Base-by-base conservation (phyloP, 148 eudicot species). In the Cornus kousa region DNA sequence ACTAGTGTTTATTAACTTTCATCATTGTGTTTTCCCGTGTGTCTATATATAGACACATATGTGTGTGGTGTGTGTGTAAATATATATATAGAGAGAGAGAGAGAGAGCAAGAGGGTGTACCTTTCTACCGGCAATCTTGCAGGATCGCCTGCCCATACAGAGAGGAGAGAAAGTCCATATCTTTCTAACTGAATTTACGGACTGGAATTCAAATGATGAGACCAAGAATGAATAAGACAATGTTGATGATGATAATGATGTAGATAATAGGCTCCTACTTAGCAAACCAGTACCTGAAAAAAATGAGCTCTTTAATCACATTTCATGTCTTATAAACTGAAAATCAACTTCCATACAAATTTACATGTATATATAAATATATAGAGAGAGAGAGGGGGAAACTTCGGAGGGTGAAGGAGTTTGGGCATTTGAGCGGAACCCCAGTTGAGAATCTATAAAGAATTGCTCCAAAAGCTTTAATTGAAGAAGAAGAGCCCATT, bases 81-180 rank as follows among this genome's bases (percentile, higher is more conserved):
- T 12, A 19, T 2, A 75, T 57, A 28, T 28, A 28, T 28, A 71
- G 31, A 13, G 23, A 20, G 17, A 35, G 22, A 37, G 14, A 13
- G 14, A 39, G 14, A 28, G 10, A 13, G 55, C 5, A 7, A 39
- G 8, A 10, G 46, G 43, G 33, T 28, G 40, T 19, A 94, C 98
- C 99, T 95, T 95, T 85, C 99, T 86, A 28, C 83, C 88, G 12
- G 99, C 99, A 75, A 95, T 95, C 84, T 93, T 93, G 85, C 88
- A 75, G 35, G 99, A 90, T 20, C 99, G 90, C 55, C 99, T 83
- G 72, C 99, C 99, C 99, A 95, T 95, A 81, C 87, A 91, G 71
- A 95, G 89, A 71, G 97, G 93, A 28, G 87, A 75, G 65, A 50
- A 87, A 79, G 93, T 95, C 87, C 88, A 86, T 77, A 95, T 89